Evolutionary conservation across 2,329 filamentous ascomycete genomes (phyloP).

Genomic region (Pseudogymnoascus sp.): DNA sequence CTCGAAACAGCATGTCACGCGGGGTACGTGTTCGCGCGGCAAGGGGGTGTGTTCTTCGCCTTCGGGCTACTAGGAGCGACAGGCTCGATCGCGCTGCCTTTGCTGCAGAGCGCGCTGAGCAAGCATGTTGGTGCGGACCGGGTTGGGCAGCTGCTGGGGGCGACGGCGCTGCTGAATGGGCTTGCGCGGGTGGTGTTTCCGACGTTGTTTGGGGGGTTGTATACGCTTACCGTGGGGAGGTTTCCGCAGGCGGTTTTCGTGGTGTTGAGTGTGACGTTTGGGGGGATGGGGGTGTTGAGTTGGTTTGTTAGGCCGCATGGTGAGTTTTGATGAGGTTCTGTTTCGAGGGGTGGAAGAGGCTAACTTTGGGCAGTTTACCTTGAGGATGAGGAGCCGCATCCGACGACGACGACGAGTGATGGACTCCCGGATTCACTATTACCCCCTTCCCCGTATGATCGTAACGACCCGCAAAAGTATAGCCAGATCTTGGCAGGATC

Average conservation of each 20-base stretch:
- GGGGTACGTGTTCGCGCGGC: conserved; percentile 62
- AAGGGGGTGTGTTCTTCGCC: conserved; percentile 55
- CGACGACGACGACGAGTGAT: neutral
- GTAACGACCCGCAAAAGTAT: no score
- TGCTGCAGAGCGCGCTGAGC: conserved; percentile 73
- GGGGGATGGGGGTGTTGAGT: conserved; percentile 53
- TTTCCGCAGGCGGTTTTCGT: conserved; percentile 82
- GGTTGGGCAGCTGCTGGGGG: conserved; percentile 81
- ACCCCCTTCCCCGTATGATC: no score
- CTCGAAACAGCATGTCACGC: conserved; percentile 69
- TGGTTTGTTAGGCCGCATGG: conserved; percentile 66
- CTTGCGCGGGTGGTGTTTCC: conserved; percentile 72
- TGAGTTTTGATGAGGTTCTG: conserved; percentile 39
- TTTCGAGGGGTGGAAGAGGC: neutral
- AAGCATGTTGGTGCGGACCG: conserved; percentile 81
- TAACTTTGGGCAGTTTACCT: conserved; percentile 10
- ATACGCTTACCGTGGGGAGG: conserved; percentile 66
- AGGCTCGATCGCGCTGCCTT: conserved; percentile 79
- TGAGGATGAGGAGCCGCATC: conserved; percentile 6
- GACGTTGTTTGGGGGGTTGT: conserved; percentile 76
- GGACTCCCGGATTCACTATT: neutral
- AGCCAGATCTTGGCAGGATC: no score
- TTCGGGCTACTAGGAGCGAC: conserved; percentile 67
- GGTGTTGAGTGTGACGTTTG: conserved; percentile 59
- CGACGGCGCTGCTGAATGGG: conserved; percentile 77